phyloP scores from a whole-genome alignment of 208 protist genomes.

The Leishmania tropica region DNA sequence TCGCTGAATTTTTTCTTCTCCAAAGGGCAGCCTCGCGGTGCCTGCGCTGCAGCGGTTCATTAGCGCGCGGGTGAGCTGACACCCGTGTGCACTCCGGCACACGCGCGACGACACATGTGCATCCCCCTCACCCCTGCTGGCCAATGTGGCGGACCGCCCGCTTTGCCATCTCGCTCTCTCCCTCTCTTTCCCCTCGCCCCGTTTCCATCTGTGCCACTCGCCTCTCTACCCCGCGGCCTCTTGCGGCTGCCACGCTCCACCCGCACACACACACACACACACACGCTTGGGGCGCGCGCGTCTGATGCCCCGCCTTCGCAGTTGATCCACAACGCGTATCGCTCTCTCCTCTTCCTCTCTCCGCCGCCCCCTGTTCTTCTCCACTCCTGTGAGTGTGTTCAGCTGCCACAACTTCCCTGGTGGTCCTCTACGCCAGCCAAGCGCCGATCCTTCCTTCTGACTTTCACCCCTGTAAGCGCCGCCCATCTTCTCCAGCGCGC shows the following conservation, averaged over 20 bases:
- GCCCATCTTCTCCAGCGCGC: not conserved
- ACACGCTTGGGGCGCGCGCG: not conserved
- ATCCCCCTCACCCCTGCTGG: too few relatives aligned
- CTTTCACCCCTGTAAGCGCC: not conserved
- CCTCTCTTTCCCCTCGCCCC: not conserved
- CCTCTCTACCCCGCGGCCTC: not conserved
- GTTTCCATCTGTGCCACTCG: not conserved
- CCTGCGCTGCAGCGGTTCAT: not conserved
- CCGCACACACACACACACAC: not conserved
- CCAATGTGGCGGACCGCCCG: too few relatives aligned
- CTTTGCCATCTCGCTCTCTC: too few relatives aligned
- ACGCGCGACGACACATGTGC: too few relatives aligned
- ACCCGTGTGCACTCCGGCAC: not conserved
- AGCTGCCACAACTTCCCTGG: not conserved
- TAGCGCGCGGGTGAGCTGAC: not conserved
- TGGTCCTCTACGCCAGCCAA: not conserved
- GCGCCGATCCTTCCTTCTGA: not conserved
- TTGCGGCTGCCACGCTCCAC: not conserved
- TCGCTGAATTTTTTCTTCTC: not conserved
- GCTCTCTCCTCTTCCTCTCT: not conserved
- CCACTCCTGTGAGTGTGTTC: not conserved
- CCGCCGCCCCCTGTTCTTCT: not conserved
- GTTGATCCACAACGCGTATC: not conserved
- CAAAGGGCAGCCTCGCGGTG: not conserved
- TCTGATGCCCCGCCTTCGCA: not conserved